Evolutionary conservation across 2,329 filamentous ascomycete species (phyloP), one percentile per base, ranked within the genome.

Genomic region (Fusarium circinatum): DNA sequence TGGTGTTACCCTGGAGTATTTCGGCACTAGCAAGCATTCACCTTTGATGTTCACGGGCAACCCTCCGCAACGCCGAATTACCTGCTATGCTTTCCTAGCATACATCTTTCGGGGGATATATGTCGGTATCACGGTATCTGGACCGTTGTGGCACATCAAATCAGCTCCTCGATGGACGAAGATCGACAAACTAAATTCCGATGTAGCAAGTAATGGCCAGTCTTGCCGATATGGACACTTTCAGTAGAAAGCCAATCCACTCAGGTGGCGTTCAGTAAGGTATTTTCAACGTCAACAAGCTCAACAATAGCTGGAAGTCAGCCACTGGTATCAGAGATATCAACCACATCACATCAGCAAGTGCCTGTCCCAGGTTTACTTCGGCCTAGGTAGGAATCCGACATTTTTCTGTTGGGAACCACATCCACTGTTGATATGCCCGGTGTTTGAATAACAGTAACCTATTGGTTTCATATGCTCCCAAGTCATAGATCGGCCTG

Each of bases 51-150:
- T 67, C 60, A 42, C 58, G 66, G 70, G 49, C 52, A 67, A 56
- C 51, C 66, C 61, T 73, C 70, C 70, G 70, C 56, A 73, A 67
- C 39, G 20, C 70, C 70, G 70, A 68, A 48, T 36, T 39, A 20
- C 28, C 28, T 63, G 17, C 38, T 20, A 55, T 32, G 28, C 34
- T 59, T 36, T 47, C 28, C 38, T 34, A 22, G 38, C 24, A 51
- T 58, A 44, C 15, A 20, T n/a, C 34, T 49, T 42, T 68, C n/a
- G 38, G 32, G 18, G 42, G 47, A 45, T 26, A 44, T 57, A 42
- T 60, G 28, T 66, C 66, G 70, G 70, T 49, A 57, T 74, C 57
- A 41, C 70, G 70, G 66, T 48, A 28, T 59, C 49, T 68, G 34
- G 32, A 62, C 71, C 71, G 67, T 54, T 39, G 56, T 70, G 42